Evolutionary conservation across 331 rosid species (phyloP), one percentile per base, ranked within the genome.

Genomic region (Quercus phellos): DNA sequence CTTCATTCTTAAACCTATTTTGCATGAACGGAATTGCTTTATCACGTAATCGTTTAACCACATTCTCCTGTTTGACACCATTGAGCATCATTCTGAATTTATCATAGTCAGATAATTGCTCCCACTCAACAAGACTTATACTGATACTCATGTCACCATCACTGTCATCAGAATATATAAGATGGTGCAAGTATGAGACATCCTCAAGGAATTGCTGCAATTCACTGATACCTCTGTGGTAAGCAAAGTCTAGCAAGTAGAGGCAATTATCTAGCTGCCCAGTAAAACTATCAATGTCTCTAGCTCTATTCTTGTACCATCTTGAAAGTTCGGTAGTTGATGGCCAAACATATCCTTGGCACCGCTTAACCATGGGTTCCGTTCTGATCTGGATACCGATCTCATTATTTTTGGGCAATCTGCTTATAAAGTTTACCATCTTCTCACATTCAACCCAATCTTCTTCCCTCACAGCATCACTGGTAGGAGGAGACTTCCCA

Each of bases 371-470:
- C 78, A 95, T 88, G 73, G 98, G 94, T 85, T 95, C 99, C 2
- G 99, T 95, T 85, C 78, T 85, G 72, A 90, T 73, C 84, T 85
- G 96, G 78, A 84, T 79, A 73, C 80, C 82, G 77, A 84, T 77
- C 80, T 83, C 90, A 75, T 83, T 71, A 77, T 78, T 84, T 72
- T 85, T 73, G 54, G 88, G 85, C 68, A 88, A 81, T 51, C 75
- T 79, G 60, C 75, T 80, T 29, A 91, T 82, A 88, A 85, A 91
- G 78, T 24, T 70, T 79, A 88, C 69, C 97, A 87, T 93, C 83
- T 95, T 84, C 82, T 86, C 84, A 72, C 99, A 93, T 90, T 95
- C 99, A 87, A 95, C 99, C 99, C 99, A 95, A 87, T 95, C 99
- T 71, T 90, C 90, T 71, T 88, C 90, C 90, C 99, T 93, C 82